These are phyloP conservation scores for Gentiana straminea DNA, from an alignment of 257 asterid species.

Conservation along the genomic window DNA sequence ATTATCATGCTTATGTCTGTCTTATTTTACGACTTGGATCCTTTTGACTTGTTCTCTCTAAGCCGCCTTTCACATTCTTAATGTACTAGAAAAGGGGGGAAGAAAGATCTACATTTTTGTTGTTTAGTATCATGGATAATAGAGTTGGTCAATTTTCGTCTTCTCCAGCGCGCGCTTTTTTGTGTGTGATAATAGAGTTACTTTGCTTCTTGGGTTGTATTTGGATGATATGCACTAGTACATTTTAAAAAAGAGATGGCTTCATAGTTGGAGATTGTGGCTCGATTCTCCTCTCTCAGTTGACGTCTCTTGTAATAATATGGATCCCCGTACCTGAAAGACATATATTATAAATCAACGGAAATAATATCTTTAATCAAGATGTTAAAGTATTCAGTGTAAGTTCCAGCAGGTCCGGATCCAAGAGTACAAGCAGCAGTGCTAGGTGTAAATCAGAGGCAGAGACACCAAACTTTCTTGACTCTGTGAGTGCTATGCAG, in stretches of 20 bases:
- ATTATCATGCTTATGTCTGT: too few relatives aligned
- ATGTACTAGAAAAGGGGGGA: too few relatives aligned
- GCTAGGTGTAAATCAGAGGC: constrained; percentile 45
- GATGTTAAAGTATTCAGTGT: neutral
- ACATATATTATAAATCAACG: too few relatives aligned
- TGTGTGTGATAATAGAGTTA: constrained; percentile 94
- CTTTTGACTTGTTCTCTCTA: too few relatives aligned
- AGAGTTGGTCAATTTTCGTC: constrained; percentile 9
- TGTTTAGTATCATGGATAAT: too few relatives aligned
- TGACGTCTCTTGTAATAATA: too few relatives aligned
- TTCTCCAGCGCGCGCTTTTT: constrained; percentile 36
- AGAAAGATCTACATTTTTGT: too few relatives aligned
- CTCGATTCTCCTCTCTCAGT: constrained; percentile 1
- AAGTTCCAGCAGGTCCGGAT: constrained; percentile 67
- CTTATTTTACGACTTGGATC: too few relatives aligned
- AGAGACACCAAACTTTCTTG: constrained; percentile 59
- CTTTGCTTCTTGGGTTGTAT: constrained; percentile 7
- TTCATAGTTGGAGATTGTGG: neutral
- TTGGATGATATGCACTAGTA: constrained; percentile 6
- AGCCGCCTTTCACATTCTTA: too few relatives aligned
- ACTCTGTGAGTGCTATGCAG: constrained; percentile 52
- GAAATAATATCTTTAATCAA: neutral
- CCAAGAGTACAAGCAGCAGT: constrained; percentile 72
- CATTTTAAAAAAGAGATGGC: neutral
- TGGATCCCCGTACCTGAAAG: too few relatives aligned